A percentile compares a stretch with the other conserved stretches of the same genome.
These are phyloP conservation scores for Aspergillus wentii DNA, from an alignment of 495 filamentous ascomycete species.

Conservation along the genomic window DNA sequence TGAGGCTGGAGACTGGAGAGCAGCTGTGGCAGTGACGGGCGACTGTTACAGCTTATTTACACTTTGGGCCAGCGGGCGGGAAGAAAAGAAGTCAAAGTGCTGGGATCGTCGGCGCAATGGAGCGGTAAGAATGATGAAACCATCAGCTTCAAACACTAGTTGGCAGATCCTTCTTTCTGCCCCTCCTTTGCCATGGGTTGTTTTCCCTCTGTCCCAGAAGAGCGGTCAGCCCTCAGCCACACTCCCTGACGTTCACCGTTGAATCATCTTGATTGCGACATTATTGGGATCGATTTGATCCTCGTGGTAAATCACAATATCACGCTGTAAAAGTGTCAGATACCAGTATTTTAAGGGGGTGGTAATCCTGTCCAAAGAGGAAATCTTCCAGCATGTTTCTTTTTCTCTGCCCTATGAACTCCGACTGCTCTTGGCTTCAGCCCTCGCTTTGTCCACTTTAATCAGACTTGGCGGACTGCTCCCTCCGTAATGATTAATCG, in stretches of 20 bases:
- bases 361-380: no score
- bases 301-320: no score
- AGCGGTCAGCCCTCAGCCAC: slow-evolving; percentile 9
- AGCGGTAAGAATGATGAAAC: slow-evolving; percentile 17
- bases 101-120: slow-evolving; percentile 5
- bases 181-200: not conserved
- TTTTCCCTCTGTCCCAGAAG: no score
- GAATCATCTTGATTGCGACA: no score
- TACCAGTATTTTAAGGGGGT: no score
- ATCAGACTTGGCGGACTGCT: slow-evolving; percentile 1
- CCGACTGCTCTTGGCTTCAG: not conserved
- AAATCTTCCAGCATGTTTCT: slow-evolving; percentile 4
- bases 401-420: slow-evolving; percentile 8
- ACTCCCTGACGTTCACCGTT: no score
- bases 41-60: no score
- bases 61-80: no score
- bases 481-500: not conserved
- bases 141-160: slow-evolving; percentile 12
- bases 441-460: slow-evolving; percentile 2
- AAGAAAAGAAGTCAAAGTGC: slow-evolving; percentile 6
- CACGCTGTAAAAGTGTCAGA: no score
- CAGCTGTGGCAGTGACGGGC: no score
- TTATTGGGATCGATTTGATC: no score
- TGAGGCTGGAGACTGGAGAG: no score
- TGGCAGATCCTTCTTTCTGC: slow-evolving; percentile 9